Percentiles rank a stretch among this genome's conserved stretches.
These are phyloP conservation scores for Galerina sulciceps DNA, from an alignment of 768 basidiomycete species.

Conservation along the genomic window DNA sequence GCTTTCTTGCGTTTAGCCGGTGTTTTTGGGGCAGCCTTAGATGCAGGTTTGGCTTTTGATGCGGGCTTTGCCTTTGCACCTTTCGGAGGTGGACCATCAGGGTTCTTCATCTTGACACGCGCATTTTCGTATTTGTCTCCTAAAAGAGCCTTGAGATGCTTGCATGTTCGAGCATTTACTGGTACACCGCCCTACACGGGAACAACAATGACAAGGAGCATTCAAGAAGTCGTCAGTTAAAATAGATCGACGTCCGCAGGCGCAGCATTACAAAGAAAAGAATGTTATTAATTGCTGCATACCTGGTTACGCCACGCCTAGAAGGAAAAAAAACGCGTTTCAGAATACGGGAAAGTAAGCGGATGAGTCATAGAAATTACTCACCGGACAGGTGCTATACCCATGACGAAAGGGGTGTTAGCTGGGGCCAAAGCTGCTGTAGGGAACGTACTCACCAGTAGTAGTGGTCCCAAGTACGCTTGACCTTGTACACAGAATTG, in stretches of 20 bases:
- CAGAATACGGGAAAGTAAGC: constrained; percentile 1
- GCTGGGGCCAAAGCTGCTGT: background rate
- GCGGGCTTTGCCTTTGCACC: constrained; percentile 17
- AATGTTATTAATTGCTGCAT: too few species aligned
- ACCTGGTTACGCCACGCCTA: constrained; percentile 36
- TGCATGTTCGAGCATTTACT: constrained; percentile 52
- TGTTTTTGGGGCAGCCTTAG: constrained; percentile 19
- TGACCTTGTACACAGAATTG: constrained; percentile 46
- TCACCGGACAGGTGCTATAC: constrained; percentile 33
- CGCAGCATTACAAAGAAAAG: too few species aligned
- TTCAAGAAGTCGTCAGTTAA: background rate
- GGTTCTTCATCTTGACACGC: constrained; percentile 46
- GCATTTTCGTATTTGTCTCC: constrained; percentile 53
- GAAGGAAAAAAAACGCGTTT: constrained; percentile 1
- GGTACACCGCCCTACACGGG: constrained; percentile 36
- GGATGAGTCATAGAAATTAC: constrained; percentile 6
- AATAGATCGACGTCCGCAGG: background rate
- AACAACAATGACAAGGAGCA: background rate
- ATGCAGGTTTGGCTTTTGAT: constrained; percentile 22
- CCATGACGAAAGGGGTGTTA: background rate
- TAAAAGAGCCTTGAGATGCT: constrained; percentile 47
- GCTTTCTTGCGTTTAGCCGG: constrained; percentile 26
- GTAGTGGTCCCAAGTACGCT: constrained; percentile 47
- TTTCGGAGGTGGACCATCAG: constrained; percentile 33
- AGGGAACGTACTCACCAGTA: constrained; percentile 29